Percentiles rank a stretch among this genome's conserved stretches.
These are phyloP conservation scores for Saturnispora quitensis DNA, from an alignment of 805 yeast genomes.

Conservation along the genomic window DNA sequence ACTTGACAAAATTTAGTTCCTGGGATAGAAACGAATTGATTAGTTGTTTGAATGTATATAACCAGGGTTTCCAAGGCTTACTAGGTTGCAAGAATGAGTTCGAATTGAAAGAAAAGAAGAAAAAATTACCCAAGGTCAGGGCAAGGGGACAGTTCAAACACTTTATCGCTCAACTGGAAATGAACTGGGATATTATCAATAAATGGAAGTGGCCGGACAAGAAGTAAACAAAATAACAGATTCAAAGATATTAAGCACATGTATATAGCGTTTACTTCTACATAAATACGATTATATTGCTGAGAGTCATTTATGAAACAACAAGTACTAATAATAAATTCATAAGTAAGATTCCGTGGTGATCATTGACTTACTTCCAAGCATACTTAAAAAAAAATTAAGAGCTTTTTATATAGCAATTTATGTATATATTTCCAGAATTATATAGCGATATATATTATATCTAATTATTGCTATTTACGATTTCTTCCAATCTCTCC, in stretches of 20 bases:
- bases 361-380: neutral
- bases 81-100: conserved; percentile 18
- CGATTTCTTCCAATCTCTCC: conserved; percentile 18
- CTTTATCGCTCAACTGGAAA: conserved; percentile 18
- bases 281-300: neutral
- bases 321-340: too few relatives aligned
- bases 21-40: conserved; percentile 18
- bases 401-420: too few relatives aligned
- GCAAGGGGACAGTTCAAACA: conserved; percentile 16
- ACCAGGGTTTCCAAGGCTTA: conserved; percentile 11
- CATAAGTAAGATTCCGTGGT: neutral
- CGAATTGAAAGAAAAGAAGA: conserved; percentile 16
- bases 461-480: too few relatives aligned
- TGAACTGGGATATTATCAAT: conserved; percentile 26
- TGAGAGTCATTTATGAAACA: neutral
- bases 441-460: neutral
- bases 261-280: neutral
- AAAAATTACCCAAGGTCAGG: conserved; percentile 3
- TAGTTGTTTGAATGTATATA: conserved; percentile 16
- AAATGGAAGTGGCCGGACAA: conserved; percentile 26
- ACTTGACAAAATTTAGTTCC: conserved; percentile 14
- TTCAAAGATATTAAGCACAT: neutral
- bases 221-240: neutral
- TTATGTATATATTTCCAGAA: too few relatives aligned
- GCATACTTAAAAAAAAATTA: too few relatives aligned